Base-by-base conservation (phyloP, 2,329 filamentous ascomycete genomes). In the Alternaria triticina region DNA sequence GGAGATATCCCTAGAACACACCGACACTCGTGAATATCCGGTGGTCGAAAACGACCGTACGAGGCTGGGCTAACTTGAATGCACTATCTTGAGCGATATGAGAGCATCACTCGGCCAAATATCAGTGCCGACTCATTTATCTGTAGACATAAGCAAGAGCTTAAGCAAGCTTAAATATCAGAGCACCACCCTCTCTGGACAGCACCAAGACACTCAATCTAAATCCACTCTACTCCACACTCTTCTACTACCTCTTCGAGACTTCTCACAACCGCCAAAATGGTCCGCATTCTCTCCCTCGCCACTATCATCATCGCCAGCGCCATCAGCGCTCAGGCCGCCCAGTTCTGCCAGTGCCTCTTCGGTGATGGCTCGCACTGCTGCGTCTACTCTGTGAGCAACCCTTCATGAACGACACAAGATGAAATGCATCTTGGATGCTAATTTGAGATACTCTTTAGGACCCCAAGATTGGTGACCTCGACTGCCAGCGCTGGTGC, bases 401-500 rank as follows among this genome's bases (percentile, higher is more conserved):
- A 54, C 5, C 22, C 27, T 4, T 15, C 25, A 20, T 15, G 27
- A 45, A 36, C 36, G 3, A 5, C 22, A 46, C 5, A 25, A 5
- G 15, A 12, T 52, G 15, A 23, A 36, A 33, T 30, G 33, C 17
- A 51, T 52, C 5, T 45, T 44, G 23, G 22, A 33, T 52, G 25
- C 56, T 59, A 25, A 59, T 28, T 22, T 23, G 25, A 12, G 15
- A 50, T 50, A 13, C 17, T 30, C 27, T 43, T 13, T 17, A 58
- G 55, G 55, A 58, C 27, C 30, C 30, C 12, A 15, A 13, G 46
- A 51, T 58, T 23, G 55, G 55, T 23, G 27, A 58, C 30, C 55
- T 58, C 30, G 55, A 58, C 55, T 58, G 55, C 55, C 45, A 51
- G 30, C 55, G 55, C 55, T 58, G 55, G 55, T 58, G 55, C 56